Percentiles rank a stretch among this genome's conserved stretches.
These are phyloP conservation scores for Exophiala lecanii-corni DNA, from an alignment of 2,329 filamentous ascomycete genomes.

Conservation along the genomic window DNA sequence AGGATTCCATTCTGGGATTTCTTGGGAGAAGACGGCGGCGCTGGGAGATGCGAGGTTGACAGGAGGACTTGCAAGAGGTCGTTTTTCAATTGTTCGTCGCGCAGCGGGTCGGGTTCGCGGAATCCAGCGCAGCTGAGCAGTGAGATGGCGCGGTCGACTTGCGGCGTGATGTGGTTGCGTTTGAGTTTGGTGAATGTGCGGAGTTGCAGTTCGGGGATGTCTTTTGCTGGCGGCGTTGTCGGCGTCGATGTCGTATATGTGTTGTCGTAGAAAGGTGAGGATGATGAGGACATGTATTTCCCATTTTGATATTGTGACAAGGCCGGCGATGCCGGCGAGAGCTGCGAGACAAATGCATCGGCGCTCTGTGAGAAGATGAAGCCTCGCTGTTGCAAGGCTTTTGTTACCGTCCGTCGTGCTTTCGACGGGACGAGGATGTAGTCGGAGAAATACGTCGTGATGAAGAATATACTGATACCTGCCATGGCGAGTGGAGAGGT, in stretches of 20 bases:
- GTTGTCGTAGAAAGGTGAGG: constrained; percentile 22
- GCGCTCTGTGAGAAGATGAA: constrained; percentile 74
- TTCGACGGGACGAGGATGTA: constrained; percentile 86
- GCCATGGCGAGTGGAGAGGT: constrained; percentile 87
- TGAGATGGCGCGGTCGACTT: constrained; percentile 62
- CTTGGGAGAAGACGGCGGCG: background rate
- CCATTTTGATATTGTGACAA: constrained; percentile 24
- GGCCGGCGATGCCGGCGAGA: constrained; percentile 35
- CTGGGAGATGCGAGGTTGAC: constrained; percentile 9
- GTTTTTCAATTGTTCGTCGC: constrained; percentile 18
- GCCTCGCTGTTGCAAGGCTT: constrained; percentile 70
- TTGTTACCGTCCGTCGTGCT: constrained; percentile 67
- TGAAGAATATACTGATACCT: constrained; percentile 95
- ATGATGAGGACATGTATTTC: background rate
- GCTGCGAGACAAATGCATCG: constrained; percentile 59
- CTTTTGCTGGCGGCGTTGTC: constrained; percentile 70
- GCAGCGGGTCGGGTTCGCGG: constrained; percentile 27
- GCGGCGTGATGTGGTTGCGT: constrained; percentile 68
- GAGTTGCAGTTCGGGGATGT: constrained; percentile 71
- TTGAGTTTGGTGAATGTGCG: constrained; percentile 82
- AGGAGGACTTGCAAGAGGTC: constrained; percentile 26
- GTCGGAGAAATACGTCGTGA: constrained; percentile 96
- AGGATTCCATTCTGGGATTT: background rate
- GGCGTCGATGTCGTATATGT: constrained; percentile 43
- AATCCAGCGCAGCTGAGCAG: constrained; percentile 78